Conservation (phyloP, 1,284 basidiomycete genomes). For the Puccinia coronata region DNA sequence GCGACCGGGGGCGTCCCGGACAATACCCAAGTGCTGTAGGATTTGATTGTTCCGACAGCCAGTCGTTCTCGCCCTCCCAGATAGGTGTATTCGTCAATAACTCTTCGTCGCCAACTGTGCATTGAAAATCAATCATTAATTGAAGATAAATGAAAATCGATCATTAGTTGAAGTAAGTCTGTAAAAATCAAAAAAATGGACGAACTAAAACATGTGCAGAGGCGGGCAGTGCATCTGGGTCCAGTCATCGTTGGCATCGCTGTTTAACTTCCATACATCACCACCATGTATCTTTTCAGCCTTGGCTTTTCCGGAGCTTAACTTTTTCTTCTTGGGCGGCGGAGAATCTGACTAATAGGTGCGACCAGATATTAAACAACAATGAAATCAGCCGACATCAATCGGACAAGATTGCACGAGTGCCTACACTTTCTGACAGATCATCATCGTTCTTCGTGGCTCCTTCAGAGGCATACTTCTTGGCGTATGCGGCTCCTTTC, state of each 20-base stretch:
- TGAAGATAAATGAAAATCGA: too few species aligned
- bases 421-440: conserved; percentile 26
- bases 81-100: conserved; percentile 95
- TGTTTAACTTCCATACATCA: conserved; percentile 77
- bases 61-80: conserved; percentile 76
- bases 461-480: conserved; percentile 26
- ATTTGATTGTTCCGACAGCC: conserved; percentile 74
- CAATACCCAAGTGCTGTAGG: conserved; percentile 86
- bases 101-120: conserved; percentile 71
- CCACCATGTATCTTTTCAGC: conserved; percentile 63
- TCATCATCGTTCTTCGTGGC: conserved; percentile 8
- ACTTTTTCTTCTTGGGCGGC: conserved; percentile 45
- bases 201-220: conserved; percentile 74
- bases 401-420: neutral
- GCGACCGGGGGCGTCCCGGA: conserved; percentile 92
- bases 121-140: conserved; percentile 34
- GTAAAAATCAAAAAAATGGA: neutral
- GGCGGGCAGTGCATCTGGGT: conserved; percentile 76
- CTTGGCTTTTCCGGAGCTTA: conserved; percentile 54
- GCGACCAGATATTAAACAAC: neutral
- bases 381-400: neutral
- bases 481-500: conserved; percentile 45
- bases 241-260: conserved; percentile 68
- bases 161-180: neutral
- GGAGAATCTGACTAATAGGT: conserved; percentile 30